phyloP scores from a whole-genome alignment of 2,329 filamentous ascomycete genomes.

The Apiospora marii region DNA sequence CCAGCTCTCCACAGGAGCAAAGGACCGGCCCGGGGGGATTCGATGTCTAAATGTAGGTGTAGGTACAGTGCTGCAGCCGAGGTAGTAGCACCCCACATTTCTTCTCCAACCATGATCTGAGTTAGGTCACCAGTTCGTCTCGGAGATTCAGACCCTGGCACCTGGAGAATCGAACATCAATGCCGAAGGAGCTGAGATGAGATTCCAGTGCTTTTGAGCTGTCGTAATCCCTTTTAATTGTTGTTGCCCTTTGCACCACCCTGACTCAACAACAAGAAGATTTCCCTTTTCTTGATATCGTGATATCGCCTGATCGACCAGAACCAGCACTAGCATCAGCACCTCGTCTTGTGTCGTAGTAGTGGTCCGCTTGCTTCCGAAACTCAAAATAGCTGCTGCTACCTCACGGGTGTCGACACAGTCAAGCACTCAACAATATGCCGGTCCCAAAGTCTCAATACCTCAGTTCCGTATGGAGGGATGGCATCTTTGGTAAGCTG shows the following conservation, averaged over 20 bases:
- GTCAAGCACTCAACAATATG: conserved; percentile 58
- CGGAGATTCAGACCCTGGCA: conserved; percentile 15
- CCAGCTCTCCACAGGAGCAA: not conserved
- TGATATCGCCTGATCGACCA: not conserved
- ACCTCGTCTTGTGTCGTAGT: not conserved
- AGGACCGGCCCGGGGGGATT: not conserved
- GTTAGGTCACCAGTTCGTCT: conserved; percentile 18
- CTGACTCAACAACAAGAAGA: not conserved
- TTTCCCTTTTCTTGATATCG: not conserved
- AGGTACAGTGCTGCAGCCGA: not conserved
- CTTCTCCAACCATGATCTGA: conserved; percentile 15
- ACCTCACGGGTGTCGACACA: not conserved
- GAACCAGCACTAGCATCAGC: not conserved
- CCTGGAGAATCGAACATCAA: conserved; percentile 6
- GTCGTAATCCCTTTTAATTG: not conserved
- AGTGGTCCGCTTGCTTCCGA: not conserved
- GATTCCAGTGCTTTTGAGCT: not conserved
- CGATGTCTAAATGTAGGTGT: not conserved
- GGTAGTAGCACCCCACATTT: conserved; percentile 6
- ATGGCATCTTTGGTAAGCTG: conserved; percentile 81
- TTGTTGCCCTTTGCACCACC: not conserved
- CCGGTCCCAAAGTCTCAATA: conserved; percentile 76
- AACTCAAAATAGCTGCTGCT: not conserved
- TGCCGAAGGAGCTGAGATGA: not conserved
- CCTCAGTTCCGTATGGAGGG: conserved; percentile 83